Evolutionary conservation across 169 alveolate genomes (phyloP), one percentile per base, ranked within the genome.

Genomic region (Cryptosporidium andersoni): DNA sequence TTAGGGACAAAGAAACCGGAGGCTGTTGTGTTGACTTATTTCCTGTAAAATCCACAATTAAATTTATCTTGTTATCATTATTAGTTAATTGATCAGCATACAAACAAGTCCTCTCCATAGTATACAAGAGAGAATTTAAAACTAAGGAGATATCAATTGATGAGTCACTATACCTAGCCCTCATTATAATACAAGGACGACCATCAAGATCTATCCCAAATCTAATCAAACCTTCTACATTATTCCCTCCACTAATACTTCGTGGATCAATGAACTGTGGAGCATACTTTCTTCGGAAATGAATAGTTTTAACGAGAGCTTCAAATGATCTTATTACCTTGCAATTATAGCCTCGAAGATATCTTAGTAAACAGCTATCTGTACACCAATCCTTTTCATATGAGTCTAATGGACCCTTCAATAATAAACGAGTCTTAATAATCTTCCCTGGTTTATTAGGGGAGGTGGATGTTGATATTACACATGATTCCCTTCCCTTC

Each of bases 81-180:
- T 64, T 34, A 6, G 39, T 9, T 2, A 60, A 58, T 42, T 74
- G 85, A 36, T 74, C 85, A 3, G 64, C 25, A 74, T 74, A 74
- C 39, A 74, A 43, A 51, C 85, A 74, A 6, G 85, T 68, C 40
- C 85, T 74, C 62, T 74, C 85, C 85, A 74, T 74, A 14, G 85
- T 45, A 58, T 74, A 74, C 14, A 74, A 62, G 5, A 74, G 85
- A 37, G 85, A 74, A 58, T 74, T 74, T 40, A 74, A 45, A 9
- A 74, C 74, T 1, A 74, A 43, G 6, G 85, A 74, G 8, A 58
- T 68, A 25, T 74, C 85, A 58, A 74, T 55, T 37, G 55, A 58
- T 4, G 85, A 74, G 4, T 74, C 85, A 16, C 85, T 74, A 49
- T 74, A 74, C 42, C 40, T 74, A 4, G 85, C 85, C 45, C 85